Percentiles rank a stretch among this genome's conserved stretches.
phyloP scores from a whole-genome alignment of 1,284 basidiomycete genomes.

The Papiliotrema laurentii region DNA sequence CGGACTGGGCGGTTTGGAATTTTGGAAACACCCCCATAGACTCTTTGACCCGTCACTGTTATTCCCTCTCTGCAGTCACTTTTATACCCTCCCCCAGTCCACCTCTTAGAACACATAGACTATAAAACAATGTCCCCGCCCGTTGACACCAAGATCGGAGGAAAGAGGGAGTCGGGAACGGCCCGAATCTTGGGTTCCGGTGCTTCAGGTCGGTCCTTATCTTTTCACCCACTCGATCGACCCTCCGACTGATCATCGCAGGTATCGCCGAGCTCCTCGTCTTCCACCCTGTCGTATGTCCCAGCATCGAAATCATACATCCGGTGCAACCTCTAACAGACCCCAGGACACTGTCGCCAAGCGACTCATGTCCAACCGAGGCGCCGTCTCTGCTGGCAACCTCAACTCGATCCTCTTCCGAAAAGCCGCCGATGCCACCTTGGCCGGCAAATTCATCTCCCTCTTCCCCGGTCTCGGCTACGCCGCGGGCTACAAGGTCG shows the following conservation, averaged over 20 bases:
- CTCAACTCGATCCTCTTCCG: conserved; percentile 81
- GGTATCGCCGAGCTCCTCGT: conserved; percentile 91
- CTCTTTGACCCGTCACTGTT: background rate
- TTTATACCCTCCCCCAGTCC: background rate
- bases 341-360: conserved; percentile 84
- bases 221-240: no score
- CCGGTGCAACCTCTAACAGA: background rate
- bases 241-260: conserved; percentile 37
- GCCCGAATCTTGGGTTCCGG: conserved; percentile 91
- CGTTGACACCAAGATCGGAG: conserved; percentile 25
- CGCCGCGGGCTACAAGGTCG: conserved; percentile 93
- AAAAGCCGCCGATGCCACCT: conserved; percentile 67
- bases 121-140: conserved; percentile 39
- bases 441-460: conserved; percentile 72
- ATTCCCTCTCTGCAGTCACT: background rate
- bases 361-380: conserved; percentile 95
- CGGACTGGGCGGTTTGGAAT: background rate
- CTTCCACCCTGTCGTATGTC: conserved; percentile 70
- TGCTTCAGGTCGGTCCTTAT: conserved; percentile 68
- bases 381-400: conserved; percentile 61
- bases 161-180: conserved; percentile 69
- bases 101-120: no score
- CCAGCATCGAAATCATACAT: no score
- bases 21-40: background rate
- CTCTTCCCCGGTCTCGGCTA: conserved; percentile 98